A percentile compares a stretch with the other conserved stretches of the same genome.
These are phyloP conservation scores for Symmetrospora coprosmae DNA, from an alignment of 768 basidiomycete species.

Conservation along the genomic window DNA sequence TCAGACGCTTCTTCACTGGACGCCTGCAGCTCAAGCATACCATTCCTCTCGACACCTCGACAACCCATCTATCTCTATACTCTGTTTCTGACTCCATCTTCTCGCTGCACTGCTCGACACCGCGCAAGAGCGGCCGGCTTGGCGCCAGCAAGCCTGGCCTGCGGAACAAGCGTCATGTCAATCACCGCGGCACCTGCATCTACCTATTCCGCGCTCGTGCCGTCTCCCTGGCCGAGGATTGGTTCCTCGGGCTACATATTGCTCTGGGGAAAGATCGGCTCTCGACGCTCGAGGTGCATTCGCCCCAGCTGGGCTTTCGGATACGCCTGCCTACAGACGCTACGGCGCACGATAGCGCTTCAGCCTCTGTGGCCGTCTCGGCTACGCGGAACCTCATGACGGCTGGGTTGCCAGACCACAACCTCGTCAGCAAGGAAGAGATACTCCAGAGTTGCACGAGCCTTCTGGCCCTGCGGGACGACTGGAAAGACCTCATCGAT, in stretches of 20 bases:
- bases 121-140: neutral
- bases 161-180: neutral
- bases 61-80: neutral
- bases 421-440: slow-evolving; percentile 16
- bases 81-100: neutral
- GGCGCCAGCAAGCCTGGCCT: neutral
- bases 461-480: neutral
- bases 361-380: neutral
- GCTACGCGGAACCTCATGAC: neutral
- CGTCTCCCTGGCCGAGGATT: slow-evolving; percentile 9
- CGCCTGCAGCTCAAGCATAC: neutral
- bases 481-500: slow-evolving; percentile 10
- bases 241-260: slow-evolving; percentile 10
- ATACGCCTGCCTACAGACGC: neutral
- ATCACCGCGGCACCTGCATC: neutral
- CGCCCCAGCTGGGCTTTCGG: neutral
- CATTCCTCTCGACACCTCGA: neutral
- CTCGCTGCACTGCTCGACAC: neutral
- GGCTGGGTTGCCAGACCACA: neutral
- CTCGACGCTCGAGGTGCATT: neutral
- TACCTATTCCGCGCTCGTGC: slow-evolving; percentile 6
- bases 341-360: neutral
- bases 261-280: neutral
- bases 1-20: neutral
- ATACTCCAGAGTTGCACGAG: neutral